Conservation (phyloP, 108 stramenopile species). For the Parmales sp. region DNA sequence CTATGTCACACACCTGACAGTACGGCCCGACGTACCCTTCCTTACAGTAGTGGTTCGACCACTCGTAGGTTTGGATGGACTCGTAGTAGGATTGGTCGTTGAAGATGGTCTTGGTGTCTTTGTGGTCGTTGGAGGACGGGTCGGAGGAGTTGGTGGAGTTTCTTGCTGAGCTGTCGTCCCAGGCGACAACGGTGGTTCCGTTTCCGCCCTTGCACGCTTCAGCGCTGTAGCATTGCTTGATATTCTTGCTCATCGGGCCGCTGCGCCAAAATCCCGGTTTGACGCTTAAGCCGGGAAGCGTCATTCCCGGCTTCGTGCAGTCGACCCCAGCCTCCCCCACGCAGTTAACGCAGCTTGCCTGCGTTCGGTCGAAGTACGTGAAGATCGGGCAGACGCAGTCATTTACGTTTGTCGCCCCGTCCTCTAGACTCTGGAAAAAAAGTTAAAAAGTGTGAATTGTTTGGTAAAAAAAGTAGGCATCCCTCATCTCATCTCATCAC, state of each 20-base stretch:
- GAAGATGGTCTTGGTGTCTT: background rate
- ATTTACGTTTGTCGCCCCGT: background rate
- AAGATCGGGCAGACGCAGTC: background rate
- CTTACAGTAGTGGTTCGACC: background rate
- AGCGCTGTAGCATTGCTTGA: background rate
- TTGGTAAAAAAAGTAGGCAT: no score
- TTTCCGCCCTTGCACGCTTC: no score
- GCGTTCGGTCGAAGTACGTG: background rate
- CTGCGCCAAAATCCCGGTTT: background rate
- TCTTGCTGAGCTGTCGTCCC: background rate
- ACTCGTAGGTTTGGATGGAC: background rate
- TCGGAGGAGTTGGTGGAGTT: background rate
- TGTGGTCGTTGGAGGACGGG: background rate
- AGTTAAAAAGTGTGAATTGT: no score
- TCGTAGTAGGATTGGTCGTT: background rate
- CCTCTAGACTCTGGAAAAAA: no score
- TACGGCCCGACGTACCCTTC: constrained; percentile 3
- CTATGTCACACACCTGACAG: constrained; percentile 1
- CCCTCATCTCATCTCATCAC: no score
- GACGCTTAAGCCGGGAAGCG: background rate
- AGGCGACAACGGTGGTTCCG: no score
- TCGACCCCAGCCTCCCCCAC: background rate
- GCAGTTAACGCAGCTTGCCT: background rate
- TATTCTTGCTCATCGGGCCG: background rate
- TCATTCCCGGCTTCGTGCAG: background rate